Evolutionary conservation across 495 filamentous ascomycete species (phyloP), one percentile per base, ranked within the genome.

Genomic region (Annulohypoxylon nitens): DNA sequence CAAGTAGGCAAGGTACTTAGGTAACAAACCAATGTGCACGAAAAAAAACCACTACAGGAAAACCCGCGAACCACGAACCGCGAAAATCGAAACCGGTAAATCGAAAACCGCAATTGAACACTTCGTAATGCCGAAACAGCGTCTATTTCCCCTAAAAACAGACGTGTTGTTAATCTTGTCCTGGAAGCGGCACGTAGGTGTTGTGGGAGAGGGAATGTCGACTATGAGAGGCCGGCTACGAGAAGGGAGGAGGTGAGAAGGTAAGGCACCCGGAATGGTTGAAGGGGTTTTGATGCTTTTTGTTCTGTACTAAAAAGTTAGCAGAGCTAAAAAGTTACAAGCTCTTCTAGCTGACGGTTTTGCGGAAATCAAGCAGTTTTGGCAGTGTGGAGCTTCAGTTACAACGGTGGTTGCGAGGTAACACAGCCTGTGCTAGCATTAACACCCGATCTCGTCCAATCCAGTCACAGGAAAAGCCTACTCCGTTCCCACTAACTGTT

Each of bases 281-380:
- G 72, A 67, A 67, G 67, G 71, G 72, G 67, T 68, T 70, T 71
- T 68, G 72, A 75, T 64, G 72, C 63, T 75, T 75, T 75, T 75
- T 75, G 72, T 75, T 75, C 72, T 60, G 30, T 57, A 16, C 53
- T 26, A 36, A 16, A 57, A 36, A 30, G 30, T 30, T 30, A 30
- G 2, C 30, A 30, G 30, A 30, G 12, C 25, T 36, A n/a, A 18
- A 16, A 33, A 30, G 30, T 7, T 57, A 51, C 3, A 51, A 23
- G 48, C 48, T 26, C 23, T 66, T 66, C 54, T 54, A 58, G 66
- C 71, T 66, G 61, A 61, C 8, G n/a, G 62, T 59, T 70, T 67
- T 70, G 67, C 67, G 51, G 70, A 51, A 67, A 48, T 64, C 64
- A 62, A 60, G 36, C 43, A 14, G 60, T 58, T 26, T 70, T 62